Base-by-base conservation (phyloP, 345 rosid genomes). In the Noccaea caerulescens region DNA sequence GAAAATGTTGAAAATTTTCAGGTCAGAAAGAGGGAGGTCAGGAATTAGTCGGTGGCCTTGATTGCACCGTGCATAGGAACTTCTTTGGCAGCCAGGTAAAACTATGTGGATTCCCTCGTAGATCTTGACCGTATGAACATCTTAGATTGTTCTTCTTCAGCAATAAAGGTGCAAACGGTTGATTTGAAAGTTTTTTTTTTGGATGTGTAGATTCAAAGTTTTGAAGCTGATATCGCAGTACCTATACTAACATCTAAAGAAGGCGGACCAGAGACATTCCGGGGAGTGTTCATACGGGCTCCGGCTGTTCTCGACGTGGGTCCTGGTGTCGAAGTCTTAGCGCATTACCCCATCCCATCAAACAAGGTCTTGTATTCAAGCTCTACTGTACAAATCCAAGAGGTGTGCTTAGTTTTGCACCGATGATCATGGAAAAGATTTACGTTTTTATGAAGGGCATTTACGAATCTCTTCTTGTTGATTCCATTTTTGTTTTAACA, bases 21-120 rank as follows among this genome's bases (percentile, higher is more conserved):
- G 99, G 99, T 18, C 96, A 94, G 84, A 94, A 94, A 73, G 66
- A 76, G 6, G 98, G 99, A 67, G 99, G 99, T 41, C 99, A 94
- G 71, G 93, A 84, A 47, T 77, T 94, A 72, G 63, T 94, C 16
- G 99, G 96, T 58, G 99, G 99, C 43, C 80, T 94, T 37, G 88
- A 94, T 77, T 89, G 97, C 80, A 87, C 90, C 0, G 87, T 94
- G 34, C 95, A 91, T 18, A 79, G 98, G 66, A 94, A 91, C 72
- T 91, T 77, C 81, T 94, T 94, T 66, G 99, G 99, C 46, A 88
- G 99, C 81, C 99, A 94, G 91, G 99, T 94, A 80, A 38, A 33
- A 3, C 16, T 46, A 50, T 58, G 1, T 49, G 41, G 33, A 69
- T 34, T 68, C 63, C 12, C 25, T 44, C 6, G 5, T 36, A 1